Base-by-base conservation (phyloP, 176 grass and related monocot species). In the Neostapfia colusana region DNA sequence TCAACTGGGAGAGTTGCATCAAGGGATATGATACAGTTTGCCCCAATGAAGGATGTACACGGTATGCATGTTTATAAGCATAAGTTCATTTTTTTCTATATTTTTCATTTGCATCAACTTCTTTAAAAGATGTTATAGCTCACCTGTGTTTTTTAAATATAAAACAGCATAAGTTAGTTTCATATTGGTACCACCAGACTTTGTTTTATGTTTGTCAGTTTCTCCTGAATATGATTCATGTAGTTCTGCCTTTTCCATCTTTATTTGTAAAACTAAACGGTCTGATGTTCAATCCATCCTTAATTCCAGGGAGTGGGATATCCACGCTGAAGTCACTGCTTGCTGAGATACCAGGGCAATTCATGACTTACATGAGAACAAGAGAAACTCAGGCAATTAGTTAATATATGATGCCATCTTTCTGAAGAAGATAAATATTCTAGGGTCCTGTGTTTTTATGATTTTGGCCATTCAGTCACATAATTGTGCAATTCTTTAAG, bases 321-420 rank as follows among this genome's bases (percentile, higher is more conserved):
- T 92, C 92, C 4, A 77, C 87, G 61, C 57, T 95, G 65, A 89
- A 92, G 74, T 90, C 89, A 67, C 92, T 99, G 90, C 95, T 99
- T 86, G 92, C 92, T 61, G 96, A 99, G 81, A 70, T 99, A 87
- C 96, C 96, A 39, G 85, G 87, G 44, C 96, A 99, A 42, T 95
- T 99, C 64, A 92, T 95, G 87, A 92, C 92, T 63, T 99, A 99
- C 74, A 99, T 99, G 92, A 91, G 87, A 81, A 92, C 87, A 66
- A 88, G 92, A 82, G 89, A 95, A 83, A 84, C 86, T 79, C 82
- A 92, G 77, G 36, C 75, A 61, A 28, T 74, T 66, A 74, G 81
- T 76, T 91, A 73, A 85, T 84, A 84, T 40, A 84, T 71, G 77
- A 59, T 80, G 48, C 31, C 10, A 55, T 28, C 45, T 65, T 18